A percentile compares a stretch with the other conserved stretches of the same genome.
phyloP scores from a whole-genome alignment of 225 moss, liverwort and hornwort species.

The Physcomitrellopsis africana region DNA sequence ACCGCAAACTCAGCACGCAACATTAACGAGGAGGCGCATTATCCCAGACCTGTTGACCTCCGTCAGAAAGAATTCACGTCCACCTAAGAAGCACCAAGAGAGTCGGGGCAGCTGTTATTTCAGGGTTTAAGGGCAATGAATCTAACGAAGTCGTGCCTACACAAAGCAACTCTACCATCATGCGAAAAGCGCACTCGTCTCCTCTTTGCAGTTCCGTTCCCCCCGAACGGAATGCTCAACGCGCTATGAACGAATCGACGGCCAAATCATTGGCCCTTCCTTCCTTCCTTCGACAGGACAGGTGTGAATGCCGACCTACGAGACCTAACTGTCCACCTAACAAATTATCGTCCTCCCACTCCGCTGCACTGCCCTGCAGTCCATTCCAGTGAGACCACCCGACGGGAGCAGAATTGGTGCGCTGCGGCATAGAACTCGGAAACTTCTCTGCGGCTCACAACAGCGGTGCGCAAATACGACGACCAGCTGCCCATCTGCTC shows the following conservation, averaged over 20 bases:
- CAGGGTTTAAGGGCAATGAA: constrained; percentile 27
- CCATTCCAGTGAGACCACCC: no score
- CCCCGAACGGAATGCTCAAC: constrained; percentile 5
- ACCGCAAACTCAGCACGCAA: no score
- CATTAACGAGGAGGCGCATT: no score
- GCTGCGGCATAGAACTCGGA: no score
- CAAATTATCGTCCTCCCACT: no score
- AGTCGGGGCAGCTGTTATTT: constrained; percentile 9
- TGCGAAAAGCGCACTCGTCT: constrained; percentile 8
- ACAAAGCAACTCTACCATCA: constrained; percentile 21
- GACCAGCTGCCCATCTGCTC: constrained; percentile 36
- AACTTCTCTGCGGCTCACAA: no score
- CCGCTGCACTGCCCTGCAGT: no score
- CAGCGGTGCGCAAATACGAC: no score
- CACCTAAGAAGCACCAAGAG: constrained; percentile 25
- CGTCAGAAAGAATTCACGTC: constrained; percentile 24
- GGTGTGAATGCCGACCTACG: constrained; percentile 18
- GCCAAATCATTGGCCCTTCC: not conserved
- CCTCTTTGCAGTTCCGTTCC: constrained; percentile 13
- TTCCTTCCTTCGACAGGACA: constrained; percentile 16
- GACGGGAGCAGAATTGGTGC: no score
- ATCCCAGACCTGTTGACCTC: not conserved
- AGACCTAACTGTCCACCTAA: no score
- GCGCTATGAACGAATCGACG: constrained; percentile 17
- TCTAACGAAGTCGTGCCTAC: constrained; percentile 26